phyloP scores from a whole-genome alignment of 1,284 basidiomycete species.

The Puccinia coronata region DNA sequence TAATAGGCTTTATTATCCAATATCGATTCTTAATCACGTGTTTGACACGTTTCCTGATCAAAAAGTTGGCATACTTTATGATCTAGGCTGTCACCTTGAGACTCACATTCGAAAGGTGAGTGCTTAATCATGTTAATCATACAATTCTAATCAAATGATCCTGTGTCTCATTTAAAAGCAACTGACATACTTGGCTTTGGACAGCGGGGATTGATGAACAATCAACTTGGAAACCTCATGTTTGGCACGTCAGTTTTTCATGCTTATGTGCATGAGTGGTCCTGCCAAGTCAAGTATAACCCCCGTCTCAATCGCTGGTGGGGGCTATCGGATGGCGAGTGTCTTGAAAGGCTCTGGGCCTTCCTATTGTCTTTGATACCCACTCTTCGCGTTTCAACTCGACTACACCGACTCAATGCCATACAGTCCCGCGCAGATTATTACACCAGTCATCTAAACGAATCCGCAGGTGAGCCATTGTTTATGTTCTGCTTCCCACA shows the following conservation, averaged over 20 bases:
- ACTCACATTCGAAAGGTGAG: constrained; percentile 16
- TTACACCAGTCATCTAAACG: not conserved
- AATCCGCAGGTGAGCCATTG: not conserved
- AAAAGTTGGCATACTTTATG: not conserved
- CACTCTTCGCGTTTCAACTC: not conserved
- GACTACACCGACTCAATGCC: not conserved
- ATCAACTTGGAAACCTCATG: not conserved
- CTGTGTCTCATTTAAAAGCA: too few species aligned
- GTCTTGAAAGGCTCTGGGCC: not conserved
- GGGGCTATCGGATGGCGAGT: constrained; percentile 1
- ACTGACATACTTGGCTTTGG: too few species aligned
- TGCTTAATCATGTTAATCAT: too few species aligned
- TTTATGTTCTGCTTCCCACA: too few species aligned
- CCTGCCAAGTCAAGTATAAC: constrained; percentile 13
- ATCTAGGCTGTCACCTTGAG: constrained; percentile 32
- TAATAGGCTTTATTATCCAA: constrained; percentile 33
- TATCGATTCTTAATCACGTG: not conserved
- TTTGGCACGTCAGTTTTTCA: not conserved
- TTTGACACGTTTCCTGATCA: not conserved
- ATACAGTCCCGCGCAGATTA: not conserved
- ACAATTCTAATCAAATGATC: too few species aligned
- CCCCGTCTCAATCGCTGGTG: not conserved
- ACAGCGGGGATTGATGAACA: not conserved
- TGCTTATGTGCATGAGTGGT: constrained; percentile 7
- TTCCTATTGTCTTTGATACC: not conserved